Percentiles rank a stretch among this genome's conserved stretches.
Evolutionary conservation across 192 early-diverging fungal genomes (phyloP).

Genomic region (Globomyces pollinis-pini): DNA sequence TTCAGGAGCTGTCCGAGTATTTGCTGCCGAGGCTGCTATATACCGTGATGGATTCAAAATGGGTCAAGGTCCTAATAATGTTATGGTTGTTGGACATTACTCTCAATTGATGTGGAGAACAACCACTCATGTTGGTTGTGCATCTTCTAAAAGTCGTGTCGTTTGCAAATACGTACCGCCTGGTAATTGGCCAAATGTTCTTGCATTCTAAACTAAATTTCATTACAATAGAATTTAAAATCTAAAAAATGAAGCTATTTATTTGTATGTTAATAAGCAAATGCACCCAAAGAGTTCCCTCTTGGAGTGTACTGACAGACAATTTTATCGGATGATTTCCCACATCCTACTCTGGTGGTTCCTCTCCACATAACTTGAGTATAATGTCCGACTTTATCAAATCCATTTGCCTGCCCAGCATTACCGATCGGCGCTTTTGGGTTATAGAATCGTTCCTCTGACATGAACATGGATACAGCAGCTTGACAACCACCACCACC

Average conservation of each 20-base stretch:
- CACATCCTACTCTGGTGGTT: neutral
- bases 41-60: too few species aligned
- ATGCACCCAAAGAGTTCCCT: neutral
- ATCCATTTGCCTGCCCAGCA: neutral
- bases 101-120: slow-evolving; percentile 1
- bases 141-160: neutral
- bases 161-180: neutral
- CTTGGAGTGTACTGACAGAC: slow-evolving; percentile 1
- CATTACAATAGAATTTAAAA: too few species aligned
- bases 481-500: neutral
- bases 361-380: slow-evolving; percentile 7
- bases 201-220: too few species aligned
- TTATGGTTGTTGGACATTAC: neutral
- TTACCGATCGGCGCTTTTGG: too few species aligned
- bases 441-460: neutral
- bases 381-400: neutral
- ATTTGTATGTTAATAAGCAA: slow-evolving; percentile 4
- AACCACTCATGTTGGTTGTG: neutral
- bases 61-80: neutral
- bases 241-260: too few species aligned
- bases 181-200: too few species aligned
- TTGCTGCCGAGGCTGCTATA: too few species aligned
- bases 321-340: neutral
- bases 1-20: neutral
- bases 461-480: neutral